Conservation (phyloP, 2,329 filamentous ascomycete genomes). For the Trichoderma koningii region DNA sequence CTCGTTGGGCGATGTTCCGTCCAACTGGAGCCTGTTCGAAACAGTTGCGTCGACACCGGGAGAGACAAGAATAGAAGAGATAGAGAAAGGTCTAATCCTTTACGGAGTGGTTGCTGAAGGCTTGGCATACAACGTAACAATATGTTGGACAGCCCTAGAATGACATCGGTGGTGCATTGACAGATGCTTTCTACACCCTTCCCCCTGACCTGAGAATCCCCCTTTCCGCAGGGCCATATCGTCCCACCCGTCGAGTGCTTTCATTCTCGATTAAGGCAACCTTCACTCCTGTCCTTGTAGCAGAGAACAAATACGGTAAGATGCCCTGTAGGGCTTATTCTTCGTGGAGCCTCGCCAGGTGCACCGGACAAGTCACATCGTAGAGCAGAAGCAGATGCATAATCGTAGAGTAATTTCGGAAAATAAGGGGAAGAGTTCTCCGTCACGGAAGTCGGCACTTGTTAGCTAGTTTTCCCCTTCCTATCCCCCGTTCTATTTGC, state of each 20-base stretch:
- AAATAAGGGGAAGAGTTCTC: background rate
- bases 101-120: too few species aligned
- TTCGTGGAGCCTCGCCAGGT: conserved; percentile 3
- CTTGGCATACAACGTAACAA: conserved; percentile 18
- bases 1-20: background rate
- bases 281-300: background rate
- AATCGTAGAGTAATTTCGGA: background rate
- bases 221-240: background rate
- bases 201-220: background rate
- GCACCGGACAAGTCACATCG: conserved; percentile 14
- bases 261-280: background rate
- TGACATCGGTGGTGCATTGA: background rate
- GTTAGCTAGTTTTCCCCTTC: background rate
- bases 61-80: background rate
- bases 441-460: conserved; percentile 1
- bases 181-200: background rate
- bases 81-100: background rate
- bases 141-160: background rate
- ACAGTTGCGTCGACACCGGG: background rate
- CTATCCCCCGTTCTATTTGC: background rate
- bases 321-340: background rate
- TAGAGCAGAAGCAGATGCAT: background rate
- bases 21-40: background rate
- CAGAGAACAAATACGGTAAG: background rate
- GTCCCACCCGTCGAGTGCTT: background rate